phyloP scores from a whole-genome alignment of 345 rosid genomes.

The Odontarrhena argentea region DNA sequence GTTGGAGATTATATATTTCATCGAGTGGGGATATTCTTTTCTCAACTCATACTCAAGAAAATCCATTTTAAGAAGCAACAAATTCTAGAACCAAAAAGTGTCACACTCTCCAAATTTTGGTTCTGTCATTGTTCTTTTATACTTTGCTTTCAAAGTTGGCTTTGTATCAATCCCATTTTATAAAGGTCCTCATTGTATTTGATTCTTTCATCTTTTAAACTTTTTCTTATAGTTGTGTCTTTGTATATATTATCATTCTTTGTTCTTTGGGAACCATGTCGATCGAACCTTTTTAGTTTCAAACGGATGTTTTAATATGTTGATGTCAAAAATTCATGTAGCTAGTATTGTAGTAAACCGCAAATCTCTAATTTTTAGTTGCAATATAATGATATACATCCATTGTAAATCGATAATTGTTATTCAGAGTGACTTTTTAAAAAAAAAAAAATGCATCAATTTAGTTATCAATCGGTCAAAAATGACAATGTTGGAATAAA shows the following conservation, averaged over 20 bases:
- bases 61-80: slow-evolving; percentile 1
- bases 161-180: slow-evolving; percentile 30
- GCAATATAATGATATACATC: too few relatives aligned
- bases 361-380: too few relatives aligned
- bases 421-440: too few relatives aligned
- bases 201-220: background rate
- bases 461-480: too few relatives aligned
- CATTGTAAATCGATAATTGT: too few relatives aligned
- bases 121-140: slow-evolving; percentile 30
- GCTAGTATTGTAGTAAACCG: too few relatives aligned
- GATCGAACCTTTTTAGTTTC: background rate
- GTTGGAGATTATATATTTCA: background rate
- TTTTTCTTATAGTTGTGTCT: background rate
- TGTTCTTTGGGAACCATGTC: background rate
- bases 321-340: background rate
- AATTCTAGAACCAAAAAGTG: slow-evolving; percentile 27
- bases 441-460: too few relatives aligned
- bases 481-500: slow-evolving; percentile 15
- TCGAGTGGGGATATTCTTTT: slow-evolving; percentile 32
- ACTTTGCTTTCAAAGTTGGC: slow-evolving; percentile 38
- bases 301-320: background rate
- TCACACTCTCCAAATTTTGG: slow-evolving; percentile 2
- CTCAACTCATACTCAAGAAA: slow-evolving; percentile 35
- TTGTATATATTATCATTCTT: background rate
- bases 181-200: slow-evolving; percentile 8